Percentiles rank a stretch among this genome's conserved stretches.
Conservation (phyloP, 805 yeast species). For the Blastobotrys mokoenaii region DNA sequence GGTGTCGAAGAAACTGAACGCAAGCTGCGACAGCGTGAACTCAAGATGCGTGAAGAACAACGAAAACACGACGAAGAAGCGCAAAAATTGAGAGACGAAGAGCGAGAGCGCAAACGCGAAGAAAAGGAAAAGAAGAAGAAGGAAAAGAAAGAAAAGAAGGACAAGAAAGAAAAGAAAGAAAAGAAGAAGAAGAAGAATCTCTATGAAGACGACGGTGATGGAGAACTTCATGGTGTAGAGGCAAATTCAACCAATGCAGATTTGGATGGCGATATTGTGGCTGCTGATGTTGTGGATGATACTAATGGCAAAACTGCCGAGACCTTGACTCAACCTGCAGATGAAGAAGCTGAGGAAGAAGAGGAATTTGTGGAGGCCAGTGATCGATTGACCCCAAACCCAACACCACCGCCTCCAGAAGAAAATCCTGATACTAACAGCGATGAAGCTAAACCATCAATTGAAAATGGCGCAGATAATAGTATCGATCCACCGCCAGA, state of each 20-base stretch:
- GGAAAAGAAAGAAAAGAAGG: slow-evolving; percentile 1
- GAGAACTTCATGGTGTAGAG: neutral
- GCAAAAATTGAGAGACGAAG: slow-evolving; percentile 7
- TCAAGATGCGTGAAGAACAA: slow-evolving; percentile 50
- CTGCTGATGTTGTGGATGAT: no score
- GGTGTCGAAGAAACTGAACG: slow-evolving; percentile 85
- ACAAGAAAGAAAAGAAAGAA: slow-evolving; percentile 6
- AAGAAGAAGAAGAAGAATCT: slow-evolving; percentile 1
- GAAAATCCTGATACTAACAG: no score
- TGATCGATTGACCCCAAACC: no score
- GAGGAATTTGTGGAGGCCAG: neutral
- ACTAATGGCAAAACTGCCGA: no score
- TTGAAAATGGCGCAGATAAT: neutral
- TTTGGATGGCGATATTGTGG: neutral
- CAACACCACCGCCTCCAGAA: no score
- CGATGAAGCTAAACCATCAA: slow-evolving; percentile 17
- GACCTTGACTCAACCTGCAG: slow-evolving; percentile 3
- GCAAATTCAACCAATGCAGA: no score
- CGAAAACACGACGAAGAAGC: slow-evolving; percentile 23
- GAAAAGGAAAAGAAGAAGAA: slow-evolving; percentile 12
- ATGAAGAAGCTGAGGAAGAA: slow-evolving; percentile 6
- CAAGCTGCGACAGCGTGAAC: slow-evolving; percentile 56
- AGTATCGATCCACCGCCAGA: no score
- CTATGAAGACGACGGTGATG: neutral
- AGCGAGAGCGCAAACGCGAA: slow-evolving; percentile 12